Evolutionary conservation across 2,329 filamentous ascomycete species (phyloP).

Genomic region (Macroventuria anomochaeta): DNA sequence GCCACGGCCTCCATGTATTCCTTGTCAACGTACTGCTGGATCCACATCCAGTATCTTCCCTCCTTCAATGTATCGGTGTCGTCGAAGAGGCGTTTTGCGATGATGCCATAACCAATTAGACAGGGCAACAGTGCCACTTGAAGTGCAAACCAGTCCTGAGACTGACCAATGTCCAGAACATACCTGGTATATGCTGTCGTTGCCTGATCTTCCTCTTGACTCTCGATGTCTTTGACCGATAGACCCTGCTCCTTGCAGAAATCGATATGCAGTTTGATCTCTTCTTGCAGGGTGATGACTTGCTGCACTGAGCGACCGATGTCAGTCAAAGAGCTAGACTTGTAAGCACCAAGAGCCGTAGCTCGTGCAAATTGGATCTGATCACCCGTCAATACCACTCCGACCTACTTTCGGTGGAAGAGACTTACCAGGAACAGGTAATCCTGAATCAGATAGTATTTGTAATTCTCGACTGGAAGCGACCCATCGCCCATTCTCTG

Average conservation of each 20-base stretch:
- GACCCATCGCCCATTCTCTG: slow-evolving; percentile 75
- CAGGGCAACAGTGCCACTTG: slow-evolving; percentile 87
- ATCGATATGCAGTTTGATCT: slow-evolving; percentile 79
- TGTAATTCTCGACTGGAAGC: slow-evolving; percentile 78
- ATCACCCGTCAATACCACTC: slow-evolving; percentile 14
- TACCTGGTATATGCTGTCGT: slow-evolving; percentile 83
- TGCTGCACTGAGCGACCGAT: slow-evolving; percentile 74
- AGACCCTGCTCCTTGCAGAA: slow-evolving; percentile 87
- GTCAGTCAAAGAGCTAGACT: slow-evolving; percentile 74
- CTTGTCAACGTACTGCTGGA: slow-evolving; percentile 83
- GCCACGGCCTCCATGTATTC: slow-evolving; percentile 78
- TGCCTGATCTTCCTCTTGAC: slow-evolving; percentile 76
- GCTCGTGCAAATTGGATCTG: slow-evolving; percentile 87
- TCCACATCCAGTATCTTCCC: slow-evolving; percentile 83
- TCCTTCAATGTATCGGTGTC: slow-evolving; percentile 66
- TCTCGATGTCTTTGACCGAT: slow-evolving; percentile 73
- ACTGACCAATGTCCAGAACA: slow-evolving; percentile 86
- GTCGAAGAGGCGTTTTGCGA: slow-evolving; percentile 73
- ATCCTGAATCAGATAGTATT: slow-evolving; percentile 88
- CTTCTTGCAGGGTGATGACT: slow-evolving; percentile 76
- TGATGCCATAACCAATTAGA: slow-evolving; percentile 84
- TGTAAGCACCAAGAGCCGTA: slow-evolving; percentile 85
- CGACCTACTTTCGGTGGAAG: background rate
- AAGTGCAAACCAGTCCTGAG: slow-evolving; percentile 85
- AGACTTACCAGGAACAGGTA: slow-evolving; percentile 81